Evolutionary conservation across 2,329 filamentous ascomycete species (phyloP).

Genomic region (Fusarium albosuccineum): DNA sequence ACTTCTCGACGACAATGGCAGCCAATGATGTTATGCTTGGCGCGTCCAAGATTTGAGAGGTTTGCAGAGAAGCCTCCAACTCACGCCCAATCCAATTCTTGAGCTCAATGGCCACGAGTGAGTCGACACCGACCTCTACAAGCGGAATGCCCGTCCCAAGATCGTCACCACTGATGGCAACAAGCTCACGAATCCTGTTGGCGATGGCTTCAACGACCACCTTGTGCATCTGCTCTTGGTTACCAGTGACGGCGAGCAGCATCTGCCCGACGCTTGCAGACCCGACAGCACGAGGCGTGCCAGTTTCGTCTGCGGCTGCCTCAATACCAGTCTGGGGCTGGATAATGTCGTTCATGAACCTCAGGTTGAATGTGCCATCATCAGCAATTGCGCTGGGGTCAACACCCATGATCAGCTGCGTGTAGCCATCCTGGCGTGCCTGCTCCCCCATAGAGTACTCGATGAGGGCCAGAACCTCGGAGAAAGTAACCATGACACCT

Average conservation of each 20-base stretch:
- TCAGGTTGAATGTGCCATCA: neutral
- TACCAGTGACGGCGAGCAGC: neutral
- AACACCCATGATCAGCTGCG: neutral
- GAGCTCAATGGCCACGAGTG: neutral
- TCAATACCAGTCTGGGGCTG: neutral
- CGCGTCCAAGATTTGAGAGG: neutral
- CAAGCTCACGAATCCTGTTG: neutral
- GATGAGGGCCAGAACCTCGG: neutral
- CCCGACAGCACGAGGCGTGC: neutral
- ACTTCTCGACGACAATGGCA: neutral
- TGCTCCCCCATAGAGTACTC: neutral
- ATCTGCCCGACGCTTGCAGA: neutral
- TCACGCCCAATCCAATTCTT: neutral
- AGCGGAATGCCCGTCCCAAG: neutral
- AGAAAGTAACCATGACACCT: neutral
- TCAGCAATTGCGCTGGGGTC: neutral
- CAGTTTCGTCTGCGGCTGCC: neutral
- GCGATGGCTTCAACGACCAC: neutral
- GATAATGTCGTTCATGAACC: neutral
- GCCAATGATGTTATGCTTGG: neutral
- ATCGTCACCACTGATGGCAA: neutral
- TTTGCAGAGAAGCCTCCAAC: neutral
- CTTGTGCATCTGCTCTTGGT: neutral
- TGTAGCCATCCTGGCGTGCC: neutral
- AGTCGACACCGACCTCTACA: neutral